Percentiles rank a stretch among this genome's conserved stretches.
Conservation (phyloP, 2,329 filamentous ascomycete genomes). For the Cadophora sp. region DNA sequence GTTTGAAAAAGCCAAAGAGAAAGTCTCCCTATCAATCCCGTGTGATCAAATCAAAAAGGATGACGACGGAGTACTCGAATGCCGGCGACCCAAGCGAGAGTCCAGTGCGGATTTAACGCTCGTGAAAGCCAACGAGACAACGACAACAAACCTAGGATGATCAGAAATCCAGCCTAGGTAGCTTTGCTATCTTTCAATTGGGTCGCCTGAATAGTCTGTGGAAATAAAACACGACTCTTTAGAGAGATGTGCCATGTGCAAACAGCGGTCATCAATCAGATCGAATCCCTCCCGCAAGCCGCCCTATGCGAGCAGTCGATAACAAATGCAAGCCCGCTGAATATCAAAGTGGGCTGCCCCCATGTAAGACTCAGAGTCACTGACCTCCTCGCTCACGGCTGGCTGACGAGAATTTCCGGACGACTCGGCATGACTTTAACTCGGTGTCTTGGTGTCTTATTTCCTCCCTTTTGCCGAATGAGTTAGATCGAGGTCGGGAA, state of each 20-base stretch:
- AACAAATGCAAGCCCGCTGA: conserved; percentile 13
- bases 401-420: conserved; percentile 6
- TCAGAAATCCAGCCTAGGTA: not conserved
- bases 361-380: conserved; percentile 13
- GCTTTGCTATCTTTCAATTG: not conserved
- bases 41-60: too few species aligned
- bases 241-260: not conserved
- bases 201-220: not conserved
- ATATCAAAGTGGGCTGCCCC: conserved; percentile 22
- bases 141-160: conserved; percentile 2
- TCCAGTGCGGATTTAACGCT: not conserved
- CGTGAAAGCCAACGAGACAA: conserved; percentile 2
- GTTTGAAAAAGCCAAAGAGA: not conserved
- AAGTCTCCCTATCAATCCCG: conserved; percentile 20
- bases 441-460: conserved; percentile 4
- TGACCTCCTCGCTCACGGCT: not conserved
- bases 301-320: not conserved
- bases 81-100: conserved; percentile 10
- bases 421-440: not conserved
- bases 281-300: not conserved
- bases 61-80: conserved; percentile 13
- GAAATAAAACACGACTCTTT: not conserved
- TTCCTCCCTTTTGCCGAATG: not conserved
- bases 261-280: not conserved
- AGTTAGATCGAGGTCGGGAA: not conserved